These are phyloP conservation scores for Pulicaria dysenterica DNA, from an alignment of 129 eudicot genomes.

Conservation along the genomic window DNA sequence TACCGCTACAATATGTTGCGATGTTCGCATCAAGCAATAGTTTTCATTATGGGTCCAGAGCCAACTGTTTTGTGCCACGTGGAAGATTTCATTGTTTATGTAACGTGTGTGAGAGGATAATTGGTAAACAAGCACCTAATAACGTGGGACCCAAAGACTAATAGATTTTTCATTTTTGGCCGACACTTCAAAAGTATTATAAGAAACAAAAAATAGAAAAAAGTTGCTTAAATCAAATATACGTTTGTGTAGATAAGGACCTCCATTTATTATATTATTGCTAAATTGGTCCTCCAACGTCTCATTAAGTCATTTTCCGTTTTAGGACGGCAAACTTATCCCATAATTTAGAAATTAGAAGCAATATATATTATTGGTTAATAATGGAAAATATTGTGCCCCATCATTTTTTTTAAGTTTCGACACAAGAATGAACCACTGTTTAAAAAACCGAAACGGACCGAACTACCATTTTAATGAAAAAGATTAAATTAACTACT, in stretches of 20 bases:
- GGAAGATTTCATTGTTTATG: neutral
- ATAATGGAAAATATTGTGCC: no score
- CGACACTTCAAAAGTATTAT: slow-evolving; percentile 26
- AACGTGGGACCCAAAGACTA: slow-evolving; percentile 24
- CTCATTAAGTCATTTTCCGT: neutral
- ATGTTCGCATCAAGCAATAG: neutral
- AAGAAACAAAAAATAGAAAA: neutral
- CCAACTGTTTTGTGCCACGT: slow-evolving; percentile 15
- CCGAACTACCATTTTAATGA: no score
- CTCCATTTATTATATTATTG: neutral
- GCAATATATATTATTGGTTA: neutral
- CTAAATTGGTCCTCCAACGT: neutral
- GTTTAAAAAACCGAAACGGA: no score
- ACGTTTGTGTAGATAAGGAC: neutral
- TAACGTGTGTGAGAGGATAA: slow-evolving; percentile 7
- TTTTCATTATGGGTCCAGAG: neutral
- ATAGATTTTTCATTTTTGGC: slow-evolving; percentile 20
- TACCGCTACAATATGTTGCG: neutral
- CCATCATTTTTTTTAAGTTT: no score
- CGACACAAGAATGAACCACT: no score
- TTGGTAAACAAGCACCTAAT: slow-evolving; percentile 25
- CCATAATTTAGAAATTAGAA: neutral
- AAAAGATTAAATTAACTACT: no score
- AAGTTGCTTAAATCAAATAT: neutral
- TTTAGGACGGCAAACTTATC: neutral